Evolutionary conservation across 352 stramenopile genomes (phyloP).

Genomic region (Globisporangium apiculatum): DNA sequence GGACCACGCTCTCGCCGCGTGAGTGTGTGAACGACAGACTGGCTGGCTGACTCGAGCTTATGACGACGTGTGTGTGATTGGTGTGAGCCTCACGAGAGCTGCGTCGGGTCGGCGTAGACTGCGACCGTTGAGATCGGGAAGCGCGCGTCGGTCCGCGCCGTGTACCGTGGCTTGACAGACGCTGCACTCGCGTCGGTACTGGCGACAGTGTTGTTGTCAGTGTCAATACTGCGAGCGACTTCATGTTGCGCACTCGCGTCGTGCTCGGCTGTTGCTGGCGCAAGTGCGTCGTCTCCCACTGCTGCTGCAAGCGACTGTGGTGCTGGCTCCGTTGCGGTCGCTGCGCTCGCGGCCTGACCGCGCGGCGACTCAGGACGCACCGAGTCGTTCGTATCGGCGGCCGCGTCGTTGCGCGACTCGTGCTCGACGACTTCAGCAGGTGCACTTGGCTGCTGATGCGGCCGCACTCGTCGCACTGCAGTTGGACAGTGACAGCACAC

Average conservation of each 20-base stretch:
- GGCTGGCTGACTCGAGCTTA: background rate
- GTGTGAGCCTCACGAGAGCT: constrained; percentile 10
- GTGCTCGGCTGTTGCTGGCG: constrained; percentile 3
- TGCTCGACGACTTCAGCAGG: background rate
- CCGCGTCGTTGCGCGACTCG: background rate
- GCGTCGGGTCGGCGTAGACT: constrained; percentile 42
- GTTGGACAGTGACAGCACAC: too few relatives aligned
- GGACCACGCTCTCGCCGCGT: too few relatives aligned
- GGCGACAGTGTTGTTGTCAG: background rate
- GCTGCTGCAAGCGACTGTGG: background rate
- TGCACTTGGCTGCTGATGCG: background rate
- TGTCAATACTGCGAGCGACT: too few relatives aligned
- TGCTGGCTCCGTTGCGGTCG: background rate
- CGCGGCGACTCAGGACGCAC: background rate
- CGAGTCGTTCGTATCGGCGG: background rate
- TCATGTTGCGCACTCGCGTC: background rate
- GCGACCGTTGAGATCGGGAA: constrained; percentile 78
- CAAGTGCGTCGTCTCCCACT: background rate
- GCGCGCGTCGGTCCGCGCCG: constrained; percentile 42
- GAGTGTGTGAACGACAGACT: background rate
- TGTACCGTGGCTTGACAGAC: constrained; percentile 33
- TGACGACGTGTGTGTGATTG: background rate
- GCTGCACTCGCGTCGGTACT: background rate
- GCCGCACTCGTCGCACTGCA: constrained; percentile 10
- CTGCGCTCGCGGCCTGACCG: too few relatives aligned